These are phyloP conservation scores for Alternaria hordeiaustralica DNA, from an alignment of 2,329 filamentous ascomycete species.

Conservation along the genomic window DNA sequence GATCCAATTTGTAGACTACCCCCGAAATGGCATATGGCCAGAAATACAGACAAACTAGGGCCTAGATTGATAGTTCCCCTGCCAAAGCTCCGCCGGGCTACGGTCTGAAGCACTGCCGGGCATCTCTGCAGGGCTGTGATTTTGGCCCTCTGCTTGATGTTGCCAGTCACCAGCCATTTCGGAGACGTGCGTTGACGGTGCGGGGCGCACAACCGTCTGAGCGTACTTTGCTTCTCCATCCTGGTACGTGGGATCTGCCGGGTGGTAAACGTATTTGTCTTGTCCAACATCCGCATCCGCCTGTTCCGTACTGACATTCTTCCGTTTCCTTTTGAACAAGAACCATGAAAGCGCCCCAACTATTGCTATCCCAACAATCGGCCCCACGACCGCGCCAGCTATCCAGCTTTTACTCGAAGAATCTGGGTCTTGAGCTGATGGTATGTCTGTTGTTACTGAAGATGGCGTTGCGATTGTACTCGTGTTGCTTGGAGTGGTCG, in stretches of 20 bases:
- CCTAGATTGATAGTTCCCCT: slow-evolving; percentile 11
- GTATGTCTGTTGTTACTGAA: slow-evolving; percentile 1
- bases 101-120: not conserved
- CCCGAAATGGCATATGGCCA: too few relatives aligned
- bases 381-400: slow-evolving; percentile 17
- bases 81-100: slow-evolving; percentile 14
- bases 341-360: slow-evolving; percentile 20
- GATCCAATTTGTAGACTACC: too few relatives aligned
- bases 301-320: not conserved
- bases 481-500: slow-evolving; percentile 5
- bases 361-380: slow-evolving; percentile 16
- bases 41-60: too few relatives aligned
- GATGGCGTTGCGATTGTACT: not conserved
- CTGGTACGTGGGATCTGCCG: not conserved
- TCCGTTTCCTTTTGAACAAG: slow-evolving; percentile 4
- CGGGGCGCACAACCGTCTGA: slow-evolving; percentile 5
- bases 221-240: not conserved
- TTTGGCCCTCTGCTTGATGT: slow-evolving; percentile 4
- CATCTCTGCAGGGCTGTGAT: slow-evolving; percentile 7
- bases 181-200: slow-evolving; percentile 8
- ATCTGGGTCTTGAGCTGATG: not conserved
- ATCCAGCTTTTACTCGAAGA: slow-evolving; percentile 20
- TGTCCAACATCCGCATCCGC: not conserved
- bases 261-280: not conserved
- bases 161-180: slow-evolving; percentile 5